Evolutionary conservation across 23 red algal genomes (phyloP).

Genomic region (Agarophyton chilense): DNA sequence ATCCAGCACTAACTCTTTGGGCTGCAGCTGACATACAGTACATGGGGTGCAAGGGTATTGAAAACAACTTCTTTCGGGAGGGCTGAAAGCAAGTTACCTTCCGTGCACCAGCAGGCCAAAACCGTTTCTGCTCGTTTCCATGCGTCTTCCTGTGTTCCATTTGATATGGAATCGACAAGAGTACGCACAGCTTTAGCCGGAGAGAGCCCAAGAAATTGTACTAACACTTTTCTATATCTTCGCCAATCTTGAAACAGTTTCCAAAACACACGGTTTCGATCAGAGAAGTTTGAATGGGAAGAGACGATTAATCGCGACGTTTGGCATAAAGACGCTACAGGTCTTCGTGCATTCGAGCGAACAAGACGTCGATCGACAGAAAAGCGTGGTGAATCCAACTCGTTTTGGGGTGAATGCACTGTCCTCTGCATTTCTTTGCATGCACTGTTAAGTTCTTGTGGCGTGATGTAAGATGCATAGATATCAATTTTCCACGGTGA

Average conservation of each 20-base stretch:
- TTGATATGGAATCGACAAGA: constrained; percentile 34
- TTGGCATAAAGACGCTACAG: constrained; percentile 2
- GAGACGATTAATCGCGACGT: constrained; percentile 13
- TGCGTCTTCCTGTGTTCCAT: constrained; percentile 18
- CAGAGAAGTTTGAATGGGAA: not conserved
- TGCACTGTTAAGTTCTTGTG: constrained; percentile 13
- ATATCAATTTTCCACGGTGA: constrained; percentile 66
- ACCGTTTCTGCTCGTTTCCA: constrained; percentile 36
- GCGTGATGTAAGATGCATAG: constrained; percentile 45
- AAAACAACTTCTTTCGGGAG: constrained; percentile 57
- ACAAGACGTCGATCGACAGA: constrained; percentile 31
- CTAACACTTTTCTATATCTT: constrained; percentile 31
- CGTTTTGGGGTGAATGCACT: not conserved
- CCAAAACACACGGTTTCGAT: constrained; percentile 37
- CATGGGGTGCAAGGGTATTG: constrained; percentile 34
- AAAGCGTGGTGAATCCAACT: not conserved
- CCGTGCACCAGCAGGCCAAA: not conserved
- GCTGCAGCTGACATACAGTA: constrained; percentile 22
- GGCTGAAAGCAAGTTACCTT: constrained; percentile 37
- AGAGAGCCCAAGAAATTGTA: constrained; percentile 9
- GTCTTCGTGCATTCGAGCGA: constrained; percentile 35
- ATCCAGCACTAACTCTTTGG: not conserved
- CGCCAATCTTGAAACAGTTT: constrained; percentile 49
- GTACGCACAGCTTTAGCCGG: constrained; percentile 10
- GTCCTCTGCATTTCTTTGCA: not conserved